Percentiles rank a stretch among this genome's conserved stretches.
Conservation (phyloP, 2,329 filamentous ascomycete species). For the Colletotrichum sp. region DNA sequence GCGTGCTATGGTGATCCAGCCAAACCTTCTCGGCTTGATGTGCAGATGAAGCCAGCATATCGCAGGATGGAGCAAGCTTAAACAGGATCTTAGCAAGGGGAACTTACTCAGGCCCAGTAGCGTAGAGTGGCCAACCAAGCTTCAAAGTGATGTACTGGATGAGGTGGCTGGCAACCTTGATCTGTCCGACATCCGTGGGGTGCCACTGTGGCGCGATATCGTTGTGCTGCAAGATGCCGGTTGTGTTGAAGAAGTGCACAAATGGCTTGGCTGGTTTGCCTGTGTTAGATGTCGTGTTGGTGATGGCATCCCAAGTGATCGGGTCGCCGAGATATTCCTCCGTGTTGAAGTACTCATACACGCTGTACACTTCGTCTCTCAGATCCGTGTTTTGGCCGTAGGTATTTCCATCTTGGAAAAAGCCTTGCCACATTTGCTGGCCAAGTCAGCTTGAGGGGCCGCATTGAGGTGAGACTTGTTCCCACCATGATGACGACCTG, state of each 20-base stretch:
- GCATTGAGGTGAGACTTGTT: background rate
- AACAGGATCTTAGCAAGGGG: conserved; percentile 27
- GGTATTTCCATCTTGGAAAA: conserved; percentile 53
- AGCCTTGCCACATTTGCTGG: conserved; percentile 60
- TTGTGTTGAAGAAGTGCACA: conserved; percentile 67
- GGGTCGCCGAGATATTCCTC: conserved; percentile 43
- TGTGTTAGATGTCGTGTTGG: conserved; percentile 37
- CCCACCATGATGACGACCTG: conserved; percentile 49
- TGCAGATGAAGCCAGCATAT: background rate
- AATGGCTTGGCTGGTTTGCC: conserved; percentile 45
- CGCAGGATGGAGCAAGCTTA: background rate
- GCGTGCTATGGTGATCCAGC: background rate
- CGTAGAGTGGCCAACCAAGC: conserved; percentile 61
- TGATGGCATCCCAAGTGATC: conserved; percentile 42
- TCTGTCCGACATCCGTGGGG: conserved; percentile 64
- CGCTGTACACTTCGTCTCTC: conserved; percentile 52
- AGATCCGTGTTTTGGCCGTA: conserved; percentile 53
- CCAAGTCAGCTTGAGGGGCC: background rate
- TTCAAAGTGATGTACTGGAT: conserved; percentile 61
- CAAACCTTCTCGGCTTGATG: background rate
- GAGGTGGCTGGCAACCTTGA: conserved; percentile 66
- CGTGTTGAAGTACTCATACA: conserved; percentile 59
- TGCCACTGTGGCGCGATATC: conserved; percentile 64
- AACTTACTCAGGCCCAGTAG: conserved; percentile 58
- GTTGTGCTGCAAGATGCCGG: conserved; percentile 65